A percentile compares a stretch with the other conserved stretches of the same genome.
Evolutionary conservation across 106 monocot species (phyloP).

Genomic region (Acanthochlamys bracteata): DNA sequence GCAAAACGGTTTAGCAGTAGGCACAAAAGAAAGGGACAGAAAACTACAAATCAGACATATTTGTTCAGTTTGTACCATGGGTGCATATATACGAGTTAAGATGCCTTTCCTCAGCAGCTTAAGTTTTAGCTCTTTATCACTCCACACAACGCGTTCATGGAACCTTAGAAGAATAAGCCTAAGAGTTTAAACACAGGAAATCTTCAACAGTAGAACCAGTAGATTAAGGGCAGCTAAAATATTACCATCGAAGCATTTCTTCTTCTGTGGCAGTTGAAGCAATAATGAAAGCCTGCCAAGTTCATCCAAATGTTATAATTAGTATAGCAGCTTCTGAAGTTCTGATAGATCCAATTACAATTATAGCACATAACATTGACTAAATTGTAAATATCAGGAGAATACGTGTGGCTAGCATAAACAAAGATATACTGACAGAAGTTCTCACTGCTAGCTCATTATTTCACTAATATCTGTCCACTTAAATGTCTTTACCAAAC

Average conservation of each 20-base stretch:
- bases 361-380: no score
- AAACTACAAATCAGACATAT: background rate
- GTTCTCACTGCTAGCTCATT: no score
- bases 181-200: background rate
- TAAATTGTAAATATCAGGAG: no score
- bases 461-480: no score
- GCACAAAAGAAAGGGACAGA: background rate
- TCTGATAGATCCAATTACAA: no score
- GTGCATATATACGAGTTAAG: slow-evolving; percentile 77
- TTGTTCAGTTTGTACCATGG: slow-evolving; percentile 49
- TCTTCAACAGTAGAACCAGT: no score
- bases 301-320: background rate
- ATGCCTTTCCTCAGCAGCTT: slow-evolving; percentile 75
- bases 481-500: no score
- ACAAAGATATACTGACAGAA: no score
- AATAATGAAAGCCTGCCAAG: slow-evolving; percentile 85
- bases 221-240: background rate
- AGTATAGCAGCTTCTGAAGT: no score
- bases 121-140: slow-evolving; percentile 47
- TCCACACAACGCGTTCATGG: slow-evolving; percentile 85
- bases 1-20: background rate
- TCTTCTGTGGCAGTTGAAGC: slow-evolving; percentile 97
- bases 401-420: no score
- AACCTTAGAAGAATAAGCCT: slow-evolving; percentile 36
- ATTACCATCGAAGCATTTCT: slow-evolving; percentile 93